phyloP scores from a whole-genome alignment of 305 asterid genomes.

The Vinca major region DNA sequence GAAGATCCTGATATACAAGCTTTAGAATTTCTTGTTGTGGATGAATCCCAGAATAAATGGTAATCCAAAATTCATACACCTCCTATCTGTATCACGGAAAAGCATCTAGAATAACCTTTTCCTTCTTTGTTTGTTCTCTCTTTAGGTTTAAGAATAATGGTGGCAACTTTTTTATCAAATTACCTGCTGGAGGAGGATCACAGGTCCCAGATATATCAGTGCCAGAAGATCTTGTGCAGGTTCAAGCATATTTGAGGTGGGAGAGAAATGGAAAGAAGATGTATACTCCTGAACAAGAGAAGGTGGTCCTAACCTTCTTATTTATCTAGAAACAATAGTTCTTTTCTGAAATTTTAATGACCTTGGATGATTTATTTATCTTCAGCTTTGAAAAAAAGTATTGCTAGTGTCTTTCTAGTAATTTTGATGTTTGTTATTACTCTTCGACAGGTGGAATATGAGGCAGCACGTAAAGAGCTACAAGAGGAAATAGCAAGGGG shows the following conservation, averaged over 20 bases:
- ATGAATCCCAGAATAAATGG: slow-evolving; percentile 84
- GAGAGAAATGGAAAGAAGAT: slow-evolving; percentile 86
- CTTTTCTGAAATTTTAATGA: neutral
- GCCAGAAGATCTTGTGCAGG: slow-evolving; percentile 96
- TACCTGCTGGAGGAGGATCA: slow-evolving; percentile 41
- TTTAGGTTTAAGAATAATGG: slow-evolving; percentile 88
- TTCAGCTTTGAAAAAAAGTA: neutral
- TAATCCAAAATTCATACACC: slow-evolving; percentile 18
- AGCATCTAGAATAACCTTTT: neutral
- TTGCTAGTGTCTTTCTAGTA: neutral
- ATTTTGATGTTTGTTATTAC: slow-evolving; percentile 15
- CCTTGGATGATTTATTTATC: neutral
- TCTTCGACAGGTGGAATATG: slow-evolving; percentile 61
- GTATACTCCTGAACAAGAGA: slow-evolving; percentile 75
- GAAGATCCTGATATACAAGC: slow-evolving; percentile 81
- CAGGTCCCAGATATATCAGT: slow-evolving; percentile 42
- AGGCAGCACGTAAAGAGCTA: slow-evolving; percentile 86
- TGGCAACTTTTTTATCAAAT: slow-evolving; percentile 52
- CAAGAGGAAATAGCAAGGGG: slow-evolving; percentile 78
- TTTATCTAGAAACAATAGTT: neutral
- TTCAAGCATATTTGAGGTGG: slow-evolving; percentile 95
- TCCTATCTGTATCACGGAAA: slow-evolving; percentile 13
- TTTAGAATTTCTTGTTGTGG: slow-evolving; percentile 84
- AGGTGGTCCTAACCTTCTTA: slow-evolving; percentile 35
- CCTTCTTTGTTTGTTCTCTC: slow-evolving; percentile 3